Evolutionary conservation across 768 basidiomycete genomes (phyloP).

Genomic region (Fibroporia radiculosa): DNA sequence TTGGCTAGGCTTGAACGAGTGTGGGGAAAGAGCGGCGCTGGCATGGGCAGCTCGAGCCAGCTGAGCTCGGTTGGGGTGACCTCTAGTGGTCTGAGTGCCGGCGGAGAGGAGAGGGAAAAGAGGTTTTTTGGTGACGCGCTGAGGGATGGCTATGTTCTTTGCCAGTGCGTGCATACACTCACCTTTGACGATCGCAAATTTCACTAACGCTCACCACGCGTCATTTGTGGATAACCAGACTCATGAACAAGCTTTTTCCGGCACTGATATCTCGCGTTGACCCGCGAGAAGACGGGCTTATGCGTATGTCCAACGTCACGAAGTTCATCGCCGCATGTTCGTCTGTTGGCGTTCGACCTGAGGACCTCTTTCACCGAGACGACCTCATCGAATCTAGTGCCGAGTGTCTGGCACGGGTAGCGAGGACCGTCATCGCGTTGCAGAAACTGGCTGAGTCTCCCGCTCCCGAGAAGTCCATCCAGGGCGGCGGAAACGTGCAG

Average conservation of each 20-base stretch:
- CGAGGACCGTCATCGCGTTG: constrained; percentile 63
- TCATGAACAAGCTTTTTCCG: constrained; percentile 72
- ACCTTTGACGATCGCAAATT: not conserved
- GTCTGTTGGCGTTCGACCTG: constrained; percentile 51
- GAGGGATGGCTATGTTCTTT: constrained; percentile 79
- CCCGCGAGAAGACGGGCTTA: constrained; percentile 56
- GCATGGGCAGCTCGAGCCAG: constrained; percentile 34
- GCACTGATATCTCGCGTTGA: constrained; percentile 55
- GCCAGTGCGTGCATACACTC: constrained; percentile 60
- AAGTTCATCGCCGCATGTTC: constrained; percentile 74
- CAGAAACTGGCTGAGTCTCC: constrained; percentile 51
- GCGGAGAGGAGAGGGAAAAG: constrained; percentile 71
- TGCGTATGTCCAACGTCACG: constrained; percentile 63
- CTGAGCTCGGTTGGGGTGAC: constrained; percentile 19
- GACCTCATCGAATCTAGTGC: constrained; percentile 56
- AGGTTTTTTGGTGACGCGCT: constrained; percentile 67
- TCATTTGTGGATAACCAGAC: constrained; percentile 37
- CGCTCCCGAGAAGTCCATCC: constrained; percentile 38
- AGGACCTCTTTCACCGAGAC: constrained; percentile 61
- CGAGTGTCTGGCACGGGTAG: constrained; percentile 64
- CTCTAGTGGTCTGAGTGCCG: constrained; percentile 33
- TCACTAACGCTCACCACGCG: not conserved
- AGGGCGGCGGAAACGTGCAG: constrained; percentile 21
- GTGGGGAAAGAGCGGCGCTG: constrained; percentile 59
- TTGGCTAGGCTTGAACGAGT: constrained; percentile 65